These are phyloP conservation scores for Nemania serpens DNA, from an alignment of 2,329 filamentous ascomycete genomes.

Conservation along the genomic window DNA sequence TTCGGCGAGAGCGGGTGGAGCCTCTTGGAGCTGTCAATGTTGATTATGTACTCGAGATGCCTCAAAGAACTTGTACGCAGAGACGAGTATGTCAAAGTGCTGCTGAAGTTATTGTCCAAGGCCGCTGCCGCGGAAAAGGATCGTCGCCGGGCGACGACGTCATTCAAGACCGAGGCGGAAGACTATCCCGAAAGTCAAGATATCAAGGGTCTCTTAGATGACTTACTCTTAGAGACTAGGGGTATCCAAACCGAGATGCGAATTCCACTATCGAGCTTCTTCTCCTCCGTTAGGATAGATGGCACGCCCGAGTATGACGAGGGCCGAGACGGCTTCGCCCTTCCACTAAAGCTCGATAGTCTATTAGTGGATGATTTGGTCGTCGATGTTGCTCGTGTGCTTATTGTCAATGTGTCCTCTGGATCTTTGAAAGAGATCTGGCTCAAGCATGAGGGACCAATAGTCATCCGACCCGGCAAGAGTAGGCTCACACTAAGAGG, in stretches of 20 bases:
- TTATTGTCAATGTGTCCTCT: conserved; percentile 60
- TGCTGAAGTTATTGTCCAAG: conserved; percentile 75
- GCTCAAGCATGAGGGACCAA: conserved; percentile 55
- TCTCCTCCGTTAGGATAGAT: conserved; percentile 69
- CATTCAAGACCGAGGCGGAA: conserved; percentile 44
- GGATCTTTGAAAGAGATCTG: conserved; percentile 69
- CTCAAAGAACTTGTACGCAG: conserved; percentile 75
- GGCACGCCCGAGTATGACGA: conserved; percentile 71
- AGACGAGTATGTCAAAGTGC: conserved; percentile 78
- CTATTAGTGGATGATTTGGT: conserved; percentile 72
- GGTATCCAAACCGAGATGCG: conserved; percentile 62
- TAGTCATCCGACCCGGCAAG: conserved; percentile 59
- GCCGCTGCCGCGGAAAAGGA: conserved; percentile 61
- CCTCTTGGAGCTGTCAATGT: conserved; percentile 77
- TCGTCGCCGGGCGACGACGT: conserved; percentile 47
- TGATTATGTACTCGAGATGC: conserved; percentile 84
- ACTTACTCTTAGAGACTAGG: conserved; percentile 52
- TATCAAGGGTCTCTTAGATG: conserved; percentile 54
- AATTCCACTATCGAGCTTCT: conserved; percentile 74
- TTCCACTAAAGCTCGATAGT: conserved; percentile 71
- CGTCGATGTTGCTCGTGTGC: conserved; percentile 67
- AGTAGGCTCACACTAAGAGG: conserved; percentile 52
- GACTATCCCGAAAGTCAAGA: conserved; percentile 43
- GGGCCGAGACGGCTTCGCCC: conserved; percentile 73
- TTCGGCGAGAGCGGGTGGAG: conserved; percentile 82